Evolutionary conservation across 495 filamentous ascomycete species (phyloP), one percentile per base, ranked within the genome.

Genomic region (Podospora conica): DNA sequence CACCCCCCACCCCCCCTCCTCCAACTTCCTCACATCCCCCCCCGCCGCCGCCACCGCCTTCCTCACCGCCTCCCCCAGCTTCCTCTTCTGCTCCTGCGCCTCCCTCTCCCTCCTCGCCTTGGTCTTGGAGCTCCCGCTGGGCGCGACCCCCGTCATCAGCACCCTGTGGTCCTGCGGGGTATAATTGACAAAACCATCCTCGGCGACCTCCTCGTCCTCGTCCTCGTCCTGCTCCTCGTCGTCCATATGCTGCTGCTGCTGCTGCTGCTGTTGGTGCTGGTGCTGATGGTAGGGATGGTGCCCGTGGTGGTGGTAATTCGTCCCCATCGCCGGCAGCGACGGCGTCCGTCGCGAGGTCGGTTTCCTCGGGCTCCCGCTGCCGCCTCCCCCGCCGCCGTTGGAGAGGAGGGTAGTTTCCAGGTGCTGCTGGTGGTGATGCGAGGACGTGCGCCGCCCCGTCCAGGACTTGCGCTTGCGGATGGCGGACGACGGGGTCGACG

Each of bases 81-180:
- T 88, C 71, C 91, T 79, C 69, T 89, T 84, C 77, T 86, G 86
- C 74, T 98, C 95, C 57, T 81, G 80, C 11, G 92, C 92, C 80
- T 96, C 93, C 71, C 89, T 86, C 79, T 97, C 95, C 65, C 95
- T 79, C 54, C 93, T 79, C 57, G 92, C 92, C 73, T 97, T 97
- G 27, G 95, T 98, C 83, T 98, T 97, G 60, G 86, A 90, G 69
- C 87, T 91, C 40, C 95, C 95, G 60, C 87, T 90, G 15, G 95
- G 95, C 60, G 95, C 95, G 10, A 98, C 95, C 7, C 94, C 94
- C 18, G 86, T 91, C 73, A 98, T 83, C 22, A 98, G 91, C 73
- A 88, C 87, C 40, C 83, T 80, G 74, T 86, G 88, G 75, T 98
- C 96, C 15, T 82, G 73, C 0, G 92, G 86, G n/a, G 93, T 97